These are phyloP conservation scores for Fusarium nematophilum DNA, from an alignment of 2,329 filamentous ascomycete genomes.

Conservation along the genomic window DNA sequence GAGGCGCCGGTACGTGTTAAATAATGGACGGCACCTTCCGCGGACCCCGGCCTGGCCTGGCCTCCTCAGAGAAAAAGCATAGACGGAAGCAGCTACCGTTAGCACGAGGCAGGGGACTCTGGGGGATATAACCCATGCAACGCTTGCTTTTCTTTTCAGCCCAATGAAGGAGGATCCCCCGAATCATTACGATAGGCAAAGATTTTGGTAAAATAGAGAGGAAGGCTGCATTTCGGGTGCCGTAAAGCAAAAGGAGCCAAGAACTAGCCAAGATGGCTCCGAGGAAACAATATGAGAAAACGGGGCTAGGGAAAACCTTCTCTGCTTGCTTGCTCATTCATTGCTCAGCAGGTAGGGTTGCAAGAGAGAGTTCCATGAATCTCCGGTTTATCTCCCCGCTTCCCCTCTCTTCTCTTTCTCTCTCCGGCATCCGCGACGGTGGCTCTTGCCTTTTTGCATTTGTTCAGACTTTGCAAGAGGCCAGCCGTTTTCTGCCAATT, in stretches of 20 bases:
- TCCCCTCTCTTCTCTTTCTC: neutral
- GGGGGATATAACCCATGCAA: neutral
- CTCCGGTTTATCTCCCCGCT: slow-evolving; percentile 3
- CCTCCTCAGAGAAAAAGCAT: neutral
- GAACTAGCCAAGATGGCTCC: neutral
- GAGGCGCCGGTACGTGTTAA: neutral
- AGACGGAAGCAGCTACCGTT: neutral
- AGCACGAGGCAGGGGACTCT: neutral
- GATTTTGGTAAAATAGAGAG: no score
- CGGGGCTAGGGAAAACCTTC: neutral
- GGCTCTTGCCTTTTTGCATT: neutral
- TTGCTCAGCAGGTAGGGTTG: no score
- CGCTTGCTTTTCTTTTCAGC: no score
- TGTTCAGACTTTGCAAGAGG: neutral
- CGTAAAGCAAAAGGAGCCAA: neutral
- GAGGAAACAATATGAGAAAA: neutral
- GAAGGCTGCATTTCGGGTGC: no score
- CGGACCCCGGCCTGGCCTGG: neutral
- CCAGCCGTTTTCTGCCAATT: neutral
- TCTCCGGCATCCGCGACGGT: neutral
- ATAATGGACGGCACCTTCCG: slow-evolving; percentile 2
- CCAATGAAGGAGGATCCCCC: no score
- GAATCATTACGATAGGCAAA: no score
- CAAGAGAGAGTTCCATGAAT: neutral
- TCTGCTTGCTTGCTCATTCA: slow-evolving; percentile 1